phyloP scores from a whole-genome alignment of 2,329 filamentous ascomycete genomes.

The Leptodontidium sp. region DNA sequence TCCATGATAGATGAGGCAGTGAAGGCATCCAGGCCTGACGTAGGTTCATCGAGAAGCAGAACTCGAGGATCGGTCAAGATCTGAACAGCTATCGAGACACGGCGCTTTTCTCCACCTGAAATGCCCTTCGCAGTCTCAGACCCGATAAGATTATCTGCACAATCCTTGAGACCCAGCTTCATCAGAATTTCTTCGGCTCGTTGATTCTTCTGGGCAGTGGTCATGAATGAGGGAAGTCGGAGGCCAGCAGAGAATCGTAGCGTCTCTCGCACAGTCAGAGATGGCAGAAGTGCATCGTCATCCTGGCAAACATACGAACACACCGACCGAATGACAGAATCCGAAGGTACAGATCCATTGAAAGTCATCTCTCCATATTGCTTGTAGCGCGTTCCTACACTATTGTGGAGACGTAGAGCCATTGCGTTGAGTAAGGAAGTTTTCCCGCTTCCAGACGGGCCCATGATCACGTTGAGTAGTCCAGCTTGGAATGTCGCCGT shows the following conservation, averaged over 20 bases:
- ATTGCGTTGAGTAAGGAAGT: conserved; percentile 78
- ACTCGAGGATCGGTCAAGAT: conserved; percentile 79
- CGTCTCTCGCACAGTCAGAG: conserved; percentile 79
- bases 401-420: conserved; percentile 71
- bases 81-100: conserved; percentile 80
- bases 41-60: conserved; percentile 78
- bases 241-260: conserved; percentile 75
- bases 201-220: conserved; percentile 68
- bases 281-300: conserved; percentile 77
- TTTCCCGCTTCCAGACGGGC: conserved; percentile 80
- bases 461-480: conserved; percentile 79
- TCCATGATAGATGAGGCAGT: conserved; percentile 81
- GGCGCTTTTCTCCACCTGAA: conserved; percentile 79
- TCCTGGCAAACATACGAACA: conserved; percentile 83
- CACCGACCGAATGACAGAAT: conserved; percentile 73
- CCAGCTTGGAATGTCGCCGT: conserved; percentile 73
- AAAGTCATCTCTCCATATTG: conserved; percentile 71
- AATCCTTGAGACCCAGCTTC: conserved; percentile 81
- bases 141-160: conserved; percentile 77
- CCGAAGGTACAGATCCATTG: conserved; percentile 73
- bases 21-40: conserved; percentile 79
- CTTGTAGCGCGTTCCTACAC: conserved; percentile 67
- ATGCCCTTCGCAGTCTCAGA: conserved; percentile 79
- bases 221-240: conserved; percentile 75
- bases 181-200: conserved; percentile 76